These are phyloP conservation scores for Melaleuca quinquenervia DNA, from an alignment of 345 rosid genomes.

Conservation along the genomic window DNA sequence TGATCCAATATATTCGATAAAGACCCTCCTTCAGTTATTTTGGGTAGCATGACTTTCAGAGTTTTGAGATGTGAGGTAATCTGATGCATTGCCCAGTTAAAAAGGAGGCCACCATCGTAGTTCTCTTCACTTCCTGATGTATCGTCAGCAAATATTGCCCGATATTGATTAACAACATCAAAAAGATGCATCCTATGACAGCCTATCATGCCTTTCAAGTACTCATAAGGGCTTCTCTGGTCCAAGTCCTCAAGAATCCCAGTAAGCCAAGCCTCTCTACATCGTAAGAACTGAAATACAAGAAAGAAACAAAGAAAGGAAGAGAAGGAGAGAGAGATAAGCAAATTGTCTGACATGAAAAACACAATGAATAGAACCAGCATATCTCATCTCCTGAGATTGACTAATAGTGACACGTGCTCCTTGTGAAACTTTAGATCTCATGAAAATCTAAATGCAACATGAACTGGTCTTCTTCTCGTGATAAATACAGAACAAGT, in stretches of 20 bases:
- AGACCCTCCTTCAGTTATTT: conserved; percentile 93
- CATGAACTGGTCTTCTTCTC: neutral
- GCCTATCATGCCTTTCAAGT: conserved; percentile 61
- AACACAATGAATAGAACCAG: neutral
- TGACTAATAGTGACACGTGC: neutral
- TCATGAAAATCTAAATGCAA: neutral
- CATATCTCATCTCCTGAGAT: neutral
- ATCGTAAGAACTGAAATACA: conserved; percentile 77
- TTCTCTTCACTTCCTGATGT: conserved; percentile 94
- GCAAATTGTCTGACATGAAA: neutral
- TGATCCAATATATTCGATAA: conserved; percentile 90
- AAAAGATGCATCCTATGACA: conserved; percentile 78
- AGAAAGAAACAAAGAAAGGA: neutral
- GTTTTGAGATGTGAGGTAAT: conserved; percentile 91
- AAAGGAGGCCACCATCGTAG: conserved; percentile 89
- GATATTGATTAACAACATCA: conserved; percentile 93
- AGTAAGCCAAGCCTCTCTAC: conserved; percentile 97
- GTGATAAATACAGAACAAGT: neutral
- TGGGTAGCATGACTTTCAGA: conserved; percentile 86
- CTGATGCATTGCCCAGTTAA: conserved; percentile 99
- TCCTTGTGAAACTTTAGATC: neutral
- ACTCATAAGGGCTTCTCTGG: conserved; percentile 82
- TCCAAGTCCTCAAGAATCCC: conserved; percentile 93
- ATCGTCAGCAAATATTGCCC: conserved; percentile 96
- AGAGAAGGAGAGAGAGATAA: neutral